phyloP scores from a whole-genome alignment of 352 stramenopile species.

The Globisporangium parvum region DNA sequence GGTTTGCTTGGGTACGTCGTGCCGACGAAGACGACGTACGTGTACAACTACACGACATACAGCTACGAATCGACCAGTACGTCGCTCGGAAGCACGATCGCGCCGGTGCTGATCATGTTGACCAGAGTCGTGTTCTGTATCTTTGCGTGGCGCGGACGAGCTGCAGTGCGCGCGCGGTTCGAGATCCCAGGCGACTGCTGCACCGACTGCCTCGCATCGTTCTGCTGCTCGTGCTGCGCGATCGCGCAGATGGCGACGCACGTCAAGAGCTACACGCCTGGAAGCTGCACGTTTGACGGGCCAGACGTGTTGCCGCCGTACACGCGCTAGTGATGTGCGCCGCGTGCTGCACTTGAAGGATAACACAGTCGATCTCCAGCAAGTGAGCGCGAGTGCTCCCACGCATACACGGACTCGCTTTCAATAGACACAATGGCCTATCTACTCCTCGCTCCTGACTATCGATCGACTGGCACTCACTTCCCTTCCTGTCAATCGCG shows the following conservation, averaged over 20 bases:
- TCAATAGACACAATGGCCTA: too few species aligned
- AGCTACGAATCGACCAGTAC: not conserved
- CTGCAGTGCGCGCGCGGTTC: conserved; percentile 7
- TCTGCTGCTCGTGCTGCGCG: conserved; percentile 20
- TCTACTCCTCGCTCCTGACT: too few species aligned
- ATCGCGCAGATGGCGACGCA: conserved; percentile 26
- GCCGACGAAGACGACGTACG: not conserved
- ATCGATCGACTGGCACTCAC: too few species aligned
- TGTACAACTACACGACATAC: not conserved
- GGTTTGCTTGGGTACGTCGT: not conserved
- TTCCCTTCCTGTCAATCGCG: too few species aligned
- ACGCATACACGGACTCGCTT: too few species aligned
- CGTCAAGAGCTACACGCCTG: conserved; percentile 21
- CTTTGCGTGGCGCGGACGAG: conserved; percentile 1
- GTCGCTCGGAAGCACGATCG: not conserved
- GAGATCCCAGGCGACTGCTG: conserved; percentile 10
- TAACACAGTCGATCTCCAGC: not conserved
- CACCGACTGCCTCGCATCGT: conserved; percentile 9
- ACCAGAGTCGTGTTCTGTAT: conserved; percentile 1
- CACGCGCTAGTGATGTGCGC: not conserved
- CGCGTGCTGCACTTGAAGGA: not conserved
- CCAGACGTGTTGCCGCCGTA: conserved; percentile 11
- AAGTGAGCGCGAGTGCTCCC: too few species aligned
- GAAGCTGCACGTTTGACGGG: conserved; percentile 10
- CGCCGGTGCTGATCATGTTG: not conserved